Conservation (phyloP, 106 monocot species). For the Platanthera zijinensis region DNA sequence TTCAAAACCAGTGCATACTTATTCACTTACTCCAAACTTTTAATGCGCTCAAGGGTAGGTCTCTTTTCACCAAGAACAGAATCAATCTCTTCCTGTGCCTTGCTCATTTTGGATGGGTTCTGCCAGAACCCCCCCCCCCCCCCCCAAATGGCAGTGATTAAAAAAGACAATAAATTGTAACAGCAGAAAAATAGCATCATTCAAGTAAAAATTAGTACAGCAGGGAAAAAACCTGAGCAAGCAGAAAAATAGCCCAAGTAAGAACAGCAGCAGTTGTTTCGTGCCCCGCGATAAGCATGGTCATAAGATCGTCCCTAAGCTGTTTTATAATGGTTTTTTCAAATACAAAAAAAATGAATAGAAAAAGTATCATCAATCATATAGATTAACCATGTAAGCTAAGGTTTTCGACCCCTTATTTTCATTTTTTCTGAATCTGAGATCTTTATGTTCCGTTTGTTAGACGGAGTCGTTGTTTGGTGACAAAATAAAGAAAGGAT, state of each 20-base stretch:
- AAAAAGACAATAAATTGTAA: not conserved
- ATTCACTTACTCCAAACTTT: constrained; percentile 63
- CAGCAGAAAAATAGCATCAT: not conserved
- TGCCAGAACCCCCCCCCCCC: constrained; percentile 16
- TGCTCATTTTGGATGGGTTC: constrained; percentile 90
- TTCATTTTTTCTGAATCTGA: not conserved
- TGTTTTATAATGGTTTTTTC: constrained; percentile 16
- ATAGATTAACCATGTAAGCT: not conserved
- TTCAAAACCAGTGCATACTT: not conserved
- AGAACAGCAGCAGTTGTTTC: constrained; percentile 99
- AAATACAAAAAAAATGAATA: not conserved
- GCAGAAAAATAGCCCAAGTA: constrained; percentile 87
- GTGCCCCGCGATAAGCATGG: constrained; percentile 98
- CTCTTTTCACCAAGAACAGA: constrained; percentile 46
- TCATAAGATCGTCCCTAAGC: constrained; percentile 99
- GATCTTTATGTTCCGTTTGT: not conserved
- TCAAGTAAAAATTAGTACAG: not conserved
- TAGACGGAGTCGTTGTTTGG: too few relatives aligned
- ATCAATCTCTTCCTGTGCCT: constrained; percentile 84
- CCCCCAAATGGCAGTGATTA: not conserved
- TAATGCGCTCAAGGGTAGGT: constrained; percentile 49
- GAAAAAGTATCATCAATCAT: not conserved
- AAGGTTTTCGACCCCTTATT: not conserved
- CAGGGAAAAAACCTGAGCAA: constrained; percentile 60
- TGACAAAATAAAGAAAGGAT: too few relatives aligned